These are phyloP conservation scores for Achaetomiella virescens DNA, from an alignment of 495 filamentous ascomycete species.

Conservation along the genomic window DNA sequence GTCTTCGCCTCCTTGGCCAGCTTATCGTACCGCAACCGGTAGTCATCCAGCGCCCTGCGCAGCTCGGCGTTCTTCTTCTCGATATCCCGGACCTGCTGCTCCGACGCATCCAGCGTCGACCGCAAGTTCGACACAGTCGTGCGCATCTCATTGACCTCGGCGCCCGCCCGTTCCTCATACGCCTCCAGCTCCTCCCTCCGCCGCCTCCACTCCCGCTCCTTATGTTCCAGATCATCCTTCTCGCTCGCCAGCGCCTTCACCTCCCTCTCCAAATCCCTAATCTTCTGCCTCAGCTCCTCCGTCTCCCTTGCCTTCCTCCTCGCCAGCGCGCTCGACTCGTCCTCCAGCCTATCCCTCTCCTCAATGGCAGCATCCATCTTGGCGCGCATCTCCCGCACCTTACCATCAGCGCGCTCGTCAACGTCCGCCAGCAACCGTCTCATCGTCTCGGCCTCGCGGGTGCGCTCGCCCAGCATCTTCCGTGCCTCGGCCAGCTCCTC, in stretches of 20 bases:
- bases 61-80: constrained; percentile 78
- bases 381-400: constrained; percentile 81
- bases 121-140: constrained; percentile 72
- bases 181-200: constrained; percentile 69
- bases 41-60: constrained; percentile 68
- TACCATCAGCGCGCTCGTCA: constrained; percentile 70
- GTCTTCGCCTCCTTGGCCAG: constrained; percentile 58
- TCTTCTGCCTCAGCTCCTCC: constrained; percentile 73
- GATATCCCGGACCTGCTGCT: constrained; percentile 70
- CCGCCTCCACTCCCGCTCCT: constrained; percentile 59
- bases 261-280: constrained; percentile 75
- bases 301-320: constrained; percentile 73
- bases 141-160: constrained; percentile 69
- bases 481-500: constrained; percentile 89
- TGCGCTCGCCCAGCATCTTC: constrained; percentile 79
- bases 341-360: constrained; percentile 87
- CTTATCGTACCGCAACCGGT: constrained; percentile 69
- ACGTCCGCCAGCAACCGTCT: constrained; percentile 79
- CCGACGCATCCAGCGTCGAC: constrained; percentile 76
- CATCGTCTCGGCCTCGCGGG: constrained; percentile 95
- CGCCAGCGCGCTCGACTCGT: constrained; percentile 73
- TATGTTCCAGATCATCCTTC: constrained; percentile 58
- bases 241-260: constrained; percentile 65
- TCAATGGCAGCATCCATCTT: constrained; percentile 82
- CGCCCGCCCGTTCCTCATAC: constrained; percentile 55